Percentiles rank a stretch among this genome's conserved stretches.
Conservation (phyloP, 108 stramenopile species). For the Cylindrotheca closterium region DNA sequence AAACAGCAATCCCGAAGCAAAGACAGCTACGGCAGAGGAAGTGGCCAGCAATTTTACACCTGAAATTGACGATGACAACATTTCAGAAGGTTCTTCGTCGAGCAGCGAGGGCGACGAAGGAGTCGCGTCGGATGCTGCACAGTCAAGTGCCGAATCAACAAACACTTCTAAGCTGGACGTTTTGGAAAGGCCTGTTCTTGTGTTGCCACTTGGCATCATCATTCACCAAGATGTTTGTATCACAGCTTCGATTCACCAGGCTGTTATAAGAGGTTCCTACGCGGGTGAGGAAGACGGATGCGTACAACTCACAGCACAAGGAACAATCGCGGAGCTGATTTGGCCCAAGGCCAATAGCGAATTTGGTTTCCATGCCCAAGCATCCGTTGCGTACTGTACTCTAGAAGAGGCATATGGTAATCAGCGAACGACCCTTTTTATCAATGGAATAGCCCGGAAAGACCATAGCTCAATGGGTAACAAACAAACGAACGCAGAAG, state of each 20-base stretch:
- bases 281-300: constrained; percentile 30
- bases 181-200: constrained; percentile 42
- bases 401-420: constrained; percentile 32
- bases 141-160: constrained; percentile 6
- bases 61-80: background rate
- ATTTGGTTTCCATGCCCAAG: constrained; percentile 60
- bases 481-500: constrained; percentile 22
- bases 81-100: constrained; percentile 5
- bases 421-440: constrained; percentile 19
- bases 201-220: constrained; percentile 61
- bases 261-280: constrained; percentile 48
- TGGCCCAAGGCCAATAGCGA: constrained; percentile 62
- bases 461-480: constrained; percentile 12
- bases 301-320: constrained; percentile 58
- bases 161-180: constrained; percentile 13
- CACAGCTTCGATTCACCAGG: constrained; percentile 51
- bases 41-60: background rate
- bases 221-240: constrained; percentile 67
- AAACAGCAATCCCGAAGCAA: constrained; percentile 4
- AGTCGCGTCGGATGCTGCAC: constrained; percentile 15
- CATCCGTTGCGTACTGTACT: constrained; percentile 52
- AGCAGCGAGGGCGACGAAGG: constrained; percentile 37
- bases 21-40: background rate
- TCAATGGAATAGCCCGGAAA: constrained; percentile 40
- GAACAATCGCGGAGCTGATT: constrained; percentile 65